Percentiles rank a stretch among this genome's conserved stretches.
These are phyloP conservation scores for Pestalotiopsis sp. DNA, from an alignment of 2,329 filamentous ascomycete species.

Conservation along the genomic window DNA sequence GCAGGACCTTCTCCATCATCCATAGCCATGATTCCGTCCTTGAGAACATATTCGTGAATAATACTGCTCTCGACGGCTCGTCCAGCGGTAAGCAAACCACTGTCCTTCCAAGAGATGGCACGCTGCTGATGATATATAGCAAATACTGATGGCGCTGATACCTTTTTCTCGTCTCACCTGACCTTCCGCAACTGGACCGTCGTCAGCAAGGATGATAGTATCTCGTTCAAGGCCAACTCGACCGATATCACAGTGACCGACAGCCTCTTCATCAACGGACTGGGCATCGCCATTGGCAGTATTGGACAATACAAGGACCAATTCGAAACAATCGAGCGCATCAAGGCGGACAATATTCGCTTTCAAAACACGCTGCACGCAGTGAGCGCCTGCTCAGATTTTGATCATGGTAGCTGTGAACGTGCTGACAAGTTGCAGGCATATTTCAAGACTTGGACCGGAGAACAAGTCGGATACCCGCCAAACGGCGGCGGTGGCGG, in stretches of 20 bases:
- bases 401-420: not conserved
- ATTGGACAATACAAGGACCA: conserved; percentile 54
- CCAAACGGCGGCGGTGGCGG: conserved; percentile 61
- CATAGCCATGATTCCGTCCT: conserved; percentile 46
- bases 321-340: conserved; percentile 50
- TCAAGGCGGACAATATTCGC: conserved; percentile 46
- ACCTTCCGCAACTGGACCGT: conserved; percentile 52
- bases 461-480: conserved; percentile 49
- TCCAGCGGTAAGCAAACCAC: conserved; percentile 23
- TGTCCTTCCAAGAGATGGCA: not conserved
- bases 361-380: conserved; percentile 39
- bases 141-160: conserved; percentile 36
- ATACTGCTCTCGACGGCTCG: conserved; percentile 27
- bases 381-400: conserved; percentile 32
- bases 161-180: conserved; percentile 52
- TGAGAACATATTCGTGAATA: conserved; percentile 52
- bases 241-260: conserved; percentile 55
- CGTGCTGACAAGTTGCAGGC: conserved; percentile 18
- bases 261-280: conserved; percentile 47
- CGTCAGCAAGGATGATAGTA: conserved; percentile 53
- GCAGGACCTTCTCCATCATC: conserved; percentile 50
- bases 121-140: not conserved
- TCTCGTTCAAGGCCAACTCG: conserved; percentile 56
- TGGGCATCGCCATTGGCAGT: conserved; percentile 55
- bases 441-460: conserved; percentile 62